Percentiles rank a stretch among this genome's conserved stretches.
Conservation (phyloP, 495 filamentous ascomycete genomes). For the Hyphodiscus hymeniophilus region DNA sequence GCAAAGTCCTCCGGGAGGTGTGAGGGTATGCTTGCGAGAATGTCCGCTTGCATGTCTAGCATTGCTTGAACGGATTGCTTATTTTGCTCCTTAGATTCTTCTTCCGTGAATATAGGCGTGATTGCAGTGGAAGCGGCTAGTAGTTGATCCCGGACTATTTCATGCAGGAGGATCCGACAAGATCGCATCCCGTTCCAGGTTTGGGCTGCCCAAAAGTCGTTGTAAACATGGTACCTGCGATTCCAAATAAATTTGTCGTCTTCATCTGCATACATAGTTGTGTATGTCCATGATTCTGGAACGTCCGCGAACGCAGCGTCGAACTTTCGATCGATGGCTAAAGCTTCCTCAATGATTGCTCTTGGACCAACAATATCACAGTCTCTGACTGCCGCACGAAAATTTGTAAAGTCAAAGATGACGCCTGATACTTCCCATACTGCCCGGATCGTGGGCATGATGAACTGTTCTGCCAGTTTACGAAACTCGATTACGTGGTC, state of each 20-base stretch:
- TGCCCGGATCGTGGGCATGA: constrained; percentile 19
- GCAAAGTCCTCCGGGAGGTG: constrained; percentile 12
- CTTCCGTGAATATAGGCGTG: constrained; percentile 7
- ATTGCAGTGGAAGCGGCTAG: constrained; percentile 15
- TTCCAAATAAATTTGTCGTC: constrained; percentile 37
- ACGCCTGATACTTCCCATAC: constrained; percentile 24
- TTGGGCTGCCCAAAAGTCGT: constrained; percentile 45
- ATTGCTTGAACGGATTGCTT: constrained; percentile 13
- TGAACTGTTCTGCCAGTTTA: constrained; percentile 21
- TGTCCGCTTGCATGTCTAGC: constrained; percentile 29
- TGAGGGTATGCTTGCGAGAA: constrained; percentile 40
- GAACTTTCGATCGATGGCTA: constrained; percentile 44
- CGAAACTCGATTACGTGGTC: constrained; percentile 29
- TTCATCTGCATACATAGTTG: constrained; percentile 25
- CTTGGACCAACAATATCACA: constrained; percentile 30
- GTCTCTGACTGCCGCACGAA: constrained; percentile 35
- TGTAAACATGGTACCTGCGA: constrained; percentile 52
- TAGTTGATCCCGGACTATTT: constrained; percentile 36
- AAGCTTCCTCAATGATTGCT: constrained; percentile 36
- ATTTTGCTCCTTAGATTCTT: constrained; percentile 1
- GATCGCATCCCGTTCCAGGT: constrained; percentile 59
- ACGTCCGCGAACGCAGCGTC: constrained; percentile 33
- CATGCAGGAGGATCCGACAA: constrained; percentile 47
- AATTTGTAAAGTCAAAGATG: constrained; percentile 36
- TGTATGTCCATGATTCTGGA: constrained; percentile 30